Evolutionary conservation across 2,329 filamentous ascomycete genomes (phyloP), one percentile per base, ranked within the genome.

Genomic region (Mariannaea elegans): DNA sequence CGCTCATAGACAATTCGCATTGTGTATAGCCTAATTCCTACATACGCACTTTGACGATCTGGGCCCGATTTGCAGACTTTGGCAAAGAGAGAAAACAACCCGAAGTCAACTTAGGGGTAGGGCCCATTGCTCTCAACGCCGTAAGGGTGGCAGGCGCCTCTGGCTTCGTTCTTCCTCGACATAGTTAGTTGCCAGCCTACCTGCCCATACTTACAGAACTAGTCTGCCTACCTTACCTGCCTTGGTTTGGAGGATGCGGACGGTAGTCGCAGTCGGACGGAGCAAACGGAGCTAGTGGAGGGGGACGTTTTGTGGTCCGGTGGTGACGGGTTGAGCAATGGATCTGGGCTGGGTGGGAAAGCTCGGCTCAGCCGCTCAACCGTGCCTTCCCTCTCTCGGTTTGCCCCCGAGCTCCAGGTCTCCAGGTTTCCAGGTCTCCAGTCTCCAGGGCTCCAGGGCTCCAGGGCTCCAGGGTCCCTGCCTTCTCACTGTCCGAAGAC

Each of bases 291-390:
- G 27, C 27, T 50, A 27, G 50, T 50, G 50, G 56, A 59, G 50
- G 56, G n/a, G 44, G 49, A 54, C 14, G 45, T 59, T 44, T 45
- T 54, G 56, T 54, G 46, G 45, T n/a, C 34, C 44, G 19, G 31
- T 39, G 31, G 18, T 24, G 51, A 54, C 45, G 51, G 51, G 45
- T 54, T 53, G 46, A 46, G 32, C 18, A 46, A 42, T 46, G 49
- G 16, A 47, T 48, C 48, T 36, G 34, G 21, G 45, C 14, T 42
- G 48, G 27, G 32, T 45, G 39, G 31, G 31, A 45, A 50, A 19
- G 31, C 50, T 59, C 56, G 50, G 56, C 51, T 44, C 56, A 59
- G 49, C 18, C 24, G 36, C 56, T 55, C 50, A 48, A 49, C 38
- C 50, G 44, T 59, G 56, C 56, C 21, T 59, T 54, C 45, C 44